Conservation (phyloP, 192 early-diverging fungal species). For the Blastocladiella britannica region DNA sequence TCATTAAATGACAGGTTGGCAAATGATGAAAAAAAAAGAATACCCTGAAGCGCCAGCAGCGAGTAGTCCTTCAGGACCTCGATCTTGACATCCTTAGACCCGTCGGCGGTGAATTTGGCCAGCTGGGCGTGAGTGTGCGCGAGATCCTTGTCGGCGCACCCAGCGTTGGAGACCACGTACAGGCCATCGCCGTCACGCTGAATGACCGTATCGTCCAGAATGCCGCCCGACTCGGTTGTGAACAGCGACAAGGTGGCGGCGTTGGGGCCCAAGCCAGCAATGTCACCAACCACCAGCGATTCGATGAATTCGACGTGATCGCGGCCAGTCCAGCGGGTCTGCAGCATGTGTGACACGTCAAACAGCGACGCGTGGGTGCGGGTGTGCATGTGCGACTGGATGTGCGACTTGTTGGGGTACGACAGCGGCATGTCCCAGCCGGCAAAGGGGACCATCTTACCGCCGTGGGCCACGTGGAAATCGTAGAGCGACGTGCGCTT, state of each 20-base stretch:
- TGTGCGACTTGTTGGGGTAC: conserved; percentile 60
- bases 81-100: conserved; percentile 76
- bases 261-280: conserved; percentile 55
- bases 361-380: conserved; percentile 78
- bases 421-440: conserved; percentile 94
- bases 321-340: conserved; percentile 69
- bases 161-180: conserved; percentile 90
- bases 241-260: conserved; percentile 73
- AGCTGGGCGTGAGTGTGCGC: conserved; percentile 67
- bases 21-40: conserved; percentile 4
- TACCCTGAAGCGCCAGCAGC: conserved; percentile 75
- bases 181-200: conserved; percentile 61
- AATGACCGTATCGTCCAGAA: conserved; percentile 94
- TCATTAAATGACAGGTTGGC: background rate
- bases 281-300: conserved; percentile 67
- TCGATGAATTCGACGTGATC: conserved; percentile 78
- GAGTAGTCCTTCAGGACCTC: conserved; percentile 67
- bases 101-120: conserved; percentile 57
- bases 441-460: conserved; percentile 95
- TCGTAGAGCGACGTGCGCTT: conserved; percentile 74
- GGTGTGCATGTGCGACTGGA: conserved; percentile 78
- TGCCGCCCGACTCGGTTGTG: conserved; percentile 89
- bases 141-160: conserved; percentile 89
- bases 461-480: conserved; percentile 76
- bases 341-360: conserved; percentile 97